These are phyloP conservation scores for Cladosporium phlei DNA, from an alignment of 2,329 filamentous ascomycete genomes.

Conservation along the genomic window DNA sequence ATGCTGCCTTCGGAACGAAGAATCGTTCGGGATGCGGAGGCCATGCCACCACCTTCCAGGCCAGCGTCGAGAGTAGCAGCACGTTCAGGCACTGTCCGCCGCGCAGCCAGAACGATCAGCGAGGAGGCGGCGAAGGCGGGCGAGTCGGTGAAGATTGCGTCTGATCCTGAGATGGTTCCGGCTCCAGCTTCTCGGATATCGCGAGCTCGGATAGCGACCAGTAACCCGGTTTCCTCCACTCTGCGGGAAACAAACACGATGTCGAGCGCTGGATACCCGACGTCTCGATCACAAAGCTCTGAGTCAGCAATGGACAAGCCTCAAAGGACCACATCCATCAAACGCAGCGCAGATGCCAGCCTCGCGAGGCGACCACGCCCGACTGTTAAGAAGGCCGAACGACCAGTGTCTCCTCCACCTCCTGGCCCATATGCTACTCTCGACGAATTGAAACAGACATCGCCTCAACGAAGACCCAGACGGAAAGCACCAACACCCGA, in stretches of 20 bases:
- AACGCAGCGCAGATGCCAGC: conserved; percentile 33
- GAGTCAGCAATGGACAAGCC: conserved; percentile 26
- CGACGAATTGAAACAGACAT: conserved; percentile 28
- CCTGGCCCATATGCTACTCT: conserved; percentile 29
- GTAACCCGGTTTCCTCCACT: conserved; percentile 17
- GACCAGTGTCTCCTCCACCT: conserved; percentile 24
- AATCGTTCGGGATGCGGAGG: conserved; percentile 26
- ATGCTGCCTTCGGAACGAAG: conserved; percentile 17
- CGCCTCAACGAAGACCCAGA: conserved; percentile 24
- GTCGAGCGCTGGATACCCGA: conserved; percentile 23
- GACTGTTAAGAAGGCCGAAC: conserved; percentile 18
- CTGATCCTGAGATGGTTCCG: conserved; percentile 22
- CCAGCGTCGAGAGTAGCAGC: conserved; percentile 23
- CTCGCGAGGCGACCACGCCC: conserved; percentile 32
- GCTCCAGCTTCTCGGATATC: conserved; percentile 18
- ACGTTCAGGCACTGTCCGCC: conserved; percentile 25
- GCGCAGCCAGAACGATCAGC: conserved; percentile 30
- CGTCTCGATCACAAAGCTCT: conserved; percentile 20
- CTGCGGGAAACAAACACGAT: conserved; percentile 24
- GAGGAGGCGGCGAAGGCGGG: conserved; percentile 27
- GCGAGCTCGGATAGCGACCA: conserved; percentile 16
- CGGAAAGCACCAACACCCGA: conserved; percentile 26
- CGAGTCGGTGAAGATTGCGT: conserved; percentile 15
- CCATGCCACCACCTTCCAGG: conserved; percentile 30
- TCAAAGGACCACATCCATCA: conserved; percentile 21